These are phyloP conservation scores for Tuber aestivum DNA, from an alignment of 495 filamentous ascomycete species.

Conservation along the genomic window DNA sequence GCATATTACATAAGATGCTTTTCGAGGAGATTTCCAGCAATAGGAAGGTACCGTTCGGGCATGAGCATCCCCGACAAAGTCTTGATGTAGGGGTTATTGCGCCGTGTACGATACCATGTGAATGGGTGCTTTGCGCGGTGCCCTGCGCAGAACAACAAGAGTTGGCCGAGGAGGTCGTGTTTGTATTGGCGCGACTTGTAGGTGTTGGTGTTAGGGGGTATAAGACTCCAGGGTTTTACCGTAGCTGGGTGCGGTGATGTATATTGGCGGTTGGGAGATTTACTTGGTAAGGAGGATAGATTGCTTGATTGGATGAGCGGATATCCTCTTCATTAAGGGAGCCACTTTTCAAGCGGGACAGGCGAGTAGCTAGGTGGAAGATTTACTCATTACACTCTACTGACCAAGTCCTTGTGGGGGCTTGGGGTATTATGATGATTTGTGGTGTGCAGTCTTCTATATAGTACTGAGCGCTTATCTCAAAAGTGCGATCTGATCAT, in stretches of 20 bases:
- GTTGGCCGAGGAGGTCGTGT: background rate
- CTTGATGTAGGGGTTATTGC: background rate
- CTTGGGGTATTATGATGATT: background rate
- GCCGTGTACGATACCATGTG: background rate
- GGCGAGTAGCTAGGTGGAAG: background rate
- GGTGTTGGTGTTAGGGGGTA: background rate
- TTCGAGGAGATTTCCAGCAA: background rate
- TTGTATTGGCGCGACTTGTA: background rate
- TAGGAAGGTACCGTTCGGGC: background rate
- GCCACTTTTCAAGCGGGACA: background rate
- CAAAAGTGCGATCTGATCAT: too few relatives aligned
- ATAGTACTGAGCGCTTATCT: too few relatives aligned
- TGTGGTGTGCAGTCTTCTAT: background rate
- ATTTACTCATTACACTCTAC: background rate
- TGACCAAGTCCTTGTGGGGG: background rate
- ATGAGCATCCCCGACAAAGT: background rate
- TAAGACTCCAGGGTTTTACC: background rate
- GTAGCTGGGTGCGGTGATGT: background rate
- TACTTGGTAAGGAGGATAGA: background rate
- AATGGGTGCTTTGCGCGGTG: background rate
- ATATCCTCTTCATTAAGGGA: background rate
- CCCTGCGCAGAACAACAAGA: background rate
- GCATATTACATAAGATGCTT: background rate
- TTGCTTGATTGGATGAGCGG: background rate
- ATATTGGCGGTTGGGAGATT: background rate